These are phyloP conservation scores for Talaromyces sp. DNA, from an alignment of 2,329 filamentous ascomycete species.

Conservation along the genomic window DNA sequence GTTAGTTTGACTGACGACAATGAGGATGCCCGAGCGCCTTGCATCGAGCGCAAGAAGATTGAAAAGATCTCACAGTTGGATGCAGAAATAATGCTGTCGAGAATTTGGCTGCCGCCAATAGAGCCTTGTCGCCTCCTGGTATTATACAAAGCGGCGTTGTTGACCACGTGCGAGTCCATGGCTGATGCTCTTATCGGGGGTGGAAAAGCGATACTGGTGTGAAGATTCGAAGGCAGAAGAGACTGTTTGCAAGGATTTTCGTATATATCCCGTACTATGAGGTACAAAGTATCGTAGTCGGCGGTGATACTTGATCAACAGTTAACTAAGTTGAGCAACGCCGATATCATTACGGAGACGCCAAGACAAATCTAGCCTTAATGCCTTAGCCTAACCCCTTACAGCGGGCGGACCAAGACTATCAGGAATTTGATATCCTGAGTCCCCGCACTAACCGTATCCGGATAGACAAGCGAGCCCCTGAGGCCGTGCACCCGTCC, in stretches of 20 bases:
- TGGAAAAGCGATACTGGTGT: not conserved
- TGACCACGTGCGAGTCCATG: slow-evolving; percentile 38
- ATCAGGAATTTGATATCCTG: slow-evolving; percentile 39
- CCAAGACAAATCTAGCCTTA: slow-evolving; percentile 12
- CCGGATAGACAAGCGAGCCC: slow-evolving; percentile 41
- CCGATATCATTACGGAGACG: slow-evolving; percentile 12
- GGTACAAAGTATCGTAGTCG: not conserved
- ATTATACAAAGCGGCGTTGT: slow-evolving; percentile 45
- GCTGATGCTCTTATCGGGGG: not conserved
- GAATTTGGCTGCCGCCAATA: slow-evolving; percentile 60
- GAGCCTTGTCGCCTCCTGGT: slow-evolving; percentile 42
- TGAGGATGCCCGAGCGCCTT: not conserved
- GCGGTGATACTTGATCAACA: not conserved
- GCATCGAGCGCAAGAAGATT: not conserved
- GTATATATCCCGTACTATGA: not conserved
- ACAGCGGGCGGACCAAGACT: not conserved
- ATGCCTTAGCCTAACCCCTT: slow-evolving; percentile 4
- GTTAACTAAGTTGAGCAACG: not conserved
- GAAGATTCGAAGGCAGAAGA: not conserved
- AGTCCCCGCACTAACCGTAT: slow-evolving; percentile 43
- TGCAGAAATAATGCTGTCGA: slow-evolving; percentile 93
- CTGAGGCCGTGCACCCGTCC: slow-evolving; percentile 41
- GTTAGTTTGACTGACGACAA: not conserved
- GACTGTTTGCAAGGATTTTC: not conserved
- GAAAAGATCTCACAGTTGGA: slow-evolving; percentile 73